phyloP scores from a whole-genome alignment of 208 protist species.

The Trichomonas vaginalis region DNA sequence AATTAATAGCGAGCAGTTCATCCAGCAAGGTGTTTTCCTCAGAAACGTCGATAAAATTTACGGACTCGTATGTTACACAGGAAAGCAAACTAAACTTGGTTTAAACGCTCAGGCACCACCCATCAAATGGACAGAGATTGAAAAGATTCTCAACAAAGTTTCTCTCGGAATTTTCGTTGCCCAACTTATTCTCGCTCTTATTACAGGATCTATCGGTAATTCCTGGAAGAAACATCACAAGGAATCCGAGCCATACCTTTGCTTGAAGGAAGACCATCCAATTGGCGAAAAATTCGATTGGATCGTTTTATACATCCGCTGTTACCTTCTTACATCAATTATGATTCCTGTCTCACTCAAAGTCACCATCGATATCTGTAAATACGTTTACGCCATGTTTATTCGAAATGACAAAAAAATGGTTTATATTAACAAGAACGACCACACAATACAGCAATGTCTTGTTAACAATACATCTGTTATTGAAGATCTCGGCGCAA shows the following conservation, averaged over 20 bases:
- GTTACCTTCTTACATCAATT: conserved; percentile 73
- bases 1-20: conserved; percentile 28
- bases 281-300: conserved; percentile 30
- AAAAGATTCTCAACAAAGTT: conserved; percentile 58
- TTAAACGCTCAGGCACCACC: conserved; percentile 62
- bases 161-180: conserved; percentile 62
- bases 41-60: conserved; percentile 58
- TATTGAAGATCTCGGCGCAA: conserved; percentile 39
- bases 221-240: conserved; percentile 32
- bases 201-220: conserved; percentile 60
- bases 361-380: conserved; percentile 71
- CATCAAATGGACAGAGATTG: conserved; percentile 71
- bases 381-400: conserved; percentile 65
- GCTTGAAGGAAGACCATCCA: not conserved
- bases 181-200: conserved; percentile 54
- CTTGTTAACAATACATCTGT: conserved; percentile 19
- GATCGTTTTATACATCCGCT: conserved; percentile 56
- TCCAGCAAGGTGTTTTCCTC: not conserved
- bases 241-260: conserved; percentile 53
- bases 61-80: conserved; percentile 71
- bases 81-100: conserved; percentile 72
- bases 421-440: conserved; percentile 39
- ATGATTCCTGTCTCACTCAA: conserved; percentile 88
- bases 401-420: conserved; percentile 71
- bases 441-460: not conserved